Evolutionary conservation across 1,139 yeast genomes (phyloP).

Genomic region (Hanseniaspora sp.): DNA sequence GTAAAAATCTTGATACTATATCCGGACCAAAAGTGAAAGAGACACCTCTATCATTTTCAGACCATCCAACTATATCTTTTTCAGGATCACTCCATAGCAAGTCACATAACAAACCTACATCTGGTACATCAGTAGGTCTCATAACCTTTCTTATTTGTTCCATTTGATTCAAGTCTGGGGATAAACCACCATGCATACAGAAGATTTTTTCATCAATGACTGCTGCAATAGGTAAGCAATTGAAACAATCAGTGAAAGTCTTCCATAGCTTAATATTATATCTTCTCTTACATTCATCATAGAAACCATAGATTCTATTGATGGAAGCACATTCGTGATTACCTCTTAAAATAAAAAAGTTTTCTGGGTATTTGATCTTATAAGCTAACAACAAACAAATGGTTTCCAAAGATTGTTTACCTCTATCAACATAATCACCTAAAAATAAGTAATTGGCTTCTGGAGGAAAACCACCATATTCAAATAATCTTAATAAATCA

Average conservation of each 20-base stretch:
- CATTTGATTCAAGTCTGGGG: conserved; percentile 81
- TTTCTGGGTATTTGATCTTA: conserved; percentile 92
- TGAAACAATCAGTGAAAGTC: conserved; percentile 81
- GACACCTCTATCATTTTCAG: conserved; percentile 94
- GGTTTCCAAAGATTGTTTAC: conserved; percentile 88
- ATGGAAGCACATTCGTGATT: conserved; percentile 96
- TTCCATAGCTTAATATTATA: conserved; percentile 92
- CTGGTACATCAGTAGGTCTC: conserved; percentile 95
- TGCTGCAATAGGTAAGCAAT: conserved; percentile 89
- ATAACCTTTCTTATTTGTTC: conserved; percentile 85
- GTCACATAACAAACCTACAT: conserved; percentile 84
- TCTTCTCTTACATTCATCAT: conserved; percentile 92
- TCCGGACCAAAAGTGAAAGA: conserved; percentile 86
- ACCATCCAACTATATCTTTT: conserved; percentile 91
- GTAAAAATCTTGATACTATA: conserved; percentile 80
- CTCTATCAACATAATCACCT: conserved; percentile 96
- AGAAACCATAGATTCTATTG: conserved; percentile 89
- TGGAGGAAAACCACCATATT: conserved; percentile 98
- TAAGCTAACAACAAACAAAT: conserved; percentile 74
- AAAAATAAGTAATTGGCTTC: conserved; percentile 78
- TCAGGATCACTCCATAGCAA: conserved; percentile 95
- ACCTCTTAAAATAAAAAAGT: conserved; percentile 82
- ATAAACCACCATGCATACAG: conserved; percentile 94
- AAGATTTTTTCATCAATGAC: conserved; percentile 91
- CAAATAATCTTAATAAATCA: conserved; percentile 78